Evolutionary conservation across 2,329 filamentous ascomycete species (phyloP).

Genomic region (Hypoxylon sp.): DNA sequence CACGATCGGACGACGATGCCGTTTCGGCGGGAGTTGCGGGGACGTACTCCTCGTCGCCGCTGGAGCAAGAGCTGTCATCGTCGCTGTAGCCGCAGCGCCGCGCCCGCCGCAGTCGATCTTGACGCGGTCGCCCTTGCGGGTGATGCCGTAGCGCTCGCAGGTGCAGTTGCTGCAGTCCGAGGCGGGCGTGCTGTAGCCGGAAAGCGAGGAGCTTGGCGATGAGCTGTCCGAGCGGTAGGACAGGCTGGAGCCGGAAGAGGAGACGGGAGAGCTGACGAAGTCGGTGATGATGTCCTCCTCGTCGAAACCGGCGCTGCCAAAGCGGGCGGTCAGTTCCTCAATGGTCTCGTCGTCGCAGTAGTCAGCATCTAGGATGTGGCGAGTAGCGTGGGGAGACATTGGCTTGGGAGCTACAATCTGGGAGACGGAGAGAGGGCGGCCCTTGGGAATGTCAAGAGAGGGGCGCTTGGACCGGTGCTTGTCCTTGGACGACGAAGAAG

Average conservation of each 20-base stretch:
- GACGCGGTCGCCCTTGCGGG: slow-evolving; percentile 90
- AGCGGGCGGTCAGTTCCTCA: slow-evolving; percentile 84
- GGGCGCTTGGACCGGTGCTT: slow-evolving; percentile 64
- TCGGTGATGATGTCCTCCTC: slow-evolving; percentile 70
- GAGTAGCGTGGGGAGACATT: slow-evolving; percentile 87
- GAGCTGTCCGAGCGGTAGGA: slow-evolving; percentile 81
- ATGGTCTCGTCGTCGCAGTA: slow-evolving; percentile 81
- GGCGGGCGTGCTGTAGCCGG: slow-evolving; percentile 83
- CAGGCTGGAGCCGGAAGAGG: slow-evolving; percentile 78
- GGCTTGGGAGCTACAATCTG: slow-evolving; percentile 94
- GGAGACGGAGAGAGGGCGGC: slow-evolving; percentile 87
- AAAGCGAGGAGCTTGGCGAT: slow-evolving; percentile 79
- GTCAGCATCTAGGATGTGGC: slow-evolving; percentile 86
- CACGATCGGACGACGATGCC: slow-evolving; percentile 71
- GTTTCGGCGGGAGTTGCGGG: slow-evolving; percentile 72
- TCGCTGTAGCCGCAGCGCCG: slow-evolving; percentile 86
- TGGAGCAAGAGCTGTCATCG: slow-evolving; percentile 78
- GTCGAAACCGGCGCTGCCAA: slow-evolving; percentile 73
- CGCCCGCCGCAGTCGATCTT: slow-evolving; percentile 96
- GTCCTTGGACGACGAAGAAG: slow-evolving; percentile 59
- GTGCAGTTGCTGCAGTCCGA: slow-evolving; percentile 86
- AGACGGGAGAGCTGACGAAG: slow-evolving; percentile 73
- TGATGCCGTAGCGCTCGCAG: slow-evolving; percentile 97
- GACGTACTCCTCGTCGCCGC: slow-evolving; percentile 74
- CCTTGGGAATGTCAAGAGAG: slow-evolving; percentile 83